Evolutionary conservation across 306 rosid genomes (phyloP).

Genomic region (Datisca glomerata): DNA sequence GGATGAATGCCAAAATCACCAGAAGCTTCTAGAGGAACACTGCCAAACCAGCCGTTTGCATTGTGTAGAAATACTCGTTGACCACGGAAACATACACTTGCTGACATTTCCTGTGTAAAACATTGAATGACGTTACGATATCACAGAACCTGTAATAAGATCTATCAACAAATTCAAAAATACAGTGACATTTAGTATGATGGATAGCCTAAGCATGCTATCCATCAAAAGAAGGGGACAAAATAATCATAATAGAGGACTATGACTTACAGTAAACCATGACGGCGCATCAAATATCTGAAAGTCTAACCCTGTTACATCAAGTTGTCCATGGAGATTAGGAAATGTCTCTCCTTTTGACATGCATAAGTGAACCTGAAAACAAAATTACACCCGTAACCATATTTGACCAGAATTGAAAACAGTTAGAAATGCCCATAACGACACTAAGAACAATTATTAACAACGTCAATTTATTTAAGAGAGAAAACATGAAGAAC

Average conservation of each 20-base stretch:
- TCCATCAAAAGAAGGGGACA: no score
- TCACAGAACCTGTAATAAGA: constrained; percentile 1
- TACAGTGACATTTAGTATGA: no score
- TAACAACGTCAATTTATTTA: no score
- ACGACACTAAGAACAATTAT: no score
- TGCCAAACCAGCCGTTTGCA: constrained; percentile 88
- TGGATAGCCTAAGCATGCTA: no score
- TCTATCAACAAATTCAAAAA: not conserved
- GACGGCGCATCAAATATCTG: constrained; percentile 73
- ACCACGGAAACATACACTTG: constrained; percentile 81
- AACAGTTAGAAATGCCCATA: no score
- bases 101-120: constrained; percentile 53
- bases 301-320: constrained; percentile 70
- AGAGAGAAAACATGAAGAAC: no score
- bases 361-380: constrained; percentile 88
- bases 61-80: constrained; percentile 85
- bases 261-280: constrained; percentile 57
- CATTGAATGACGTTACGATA: constrained; percentile 2
- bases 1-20: constrained; percentile 98
- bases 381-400: constrained; percentile 9
- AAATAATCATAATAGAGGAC: constrained; percentile 1
- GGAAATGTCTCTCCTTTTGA: constrained; percentile 81
- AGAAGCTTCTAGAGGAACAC: constrained; percentile 82
- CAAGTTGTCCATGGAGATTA: constrained; percentile 84
- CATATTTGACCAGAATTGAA: not conserved